Percentiles rank a stretch among this genome's conserved stretches.
These are phyloP conservation scores for Elaeagnus macrophylla DNA, from an alignment of 306 rosid species.

Conservation along the genomic window DNA sequence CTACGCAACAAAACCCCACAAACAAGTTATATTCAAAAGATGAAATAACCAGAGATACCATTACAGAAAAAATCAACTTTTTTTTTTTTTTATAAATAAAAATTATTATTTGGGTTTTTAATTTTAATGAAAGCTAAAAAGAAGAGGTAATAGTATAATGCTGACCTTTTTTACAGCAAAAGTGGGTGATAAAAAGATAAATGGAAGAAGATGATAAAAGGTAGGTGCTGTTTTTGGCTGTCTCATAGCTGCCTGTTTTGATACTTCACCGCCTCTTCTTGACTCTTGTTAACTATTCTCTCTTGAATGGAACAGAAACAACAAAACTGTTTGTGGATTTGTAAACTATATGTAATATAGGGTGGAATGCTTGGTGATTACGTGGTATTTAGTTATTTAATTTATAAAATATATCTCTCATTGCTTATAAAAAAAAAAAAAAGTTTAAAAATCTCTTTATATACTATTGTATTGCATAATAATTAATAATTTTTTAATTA, in stretches of 20 bases:
- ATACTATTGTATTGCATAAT: no score
- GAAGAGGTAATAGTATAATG: conserved; percentile 9
- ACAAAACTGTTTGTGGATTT: no score
- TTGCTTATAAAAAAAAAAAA: no score
- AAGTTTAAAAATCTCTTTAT: no score
- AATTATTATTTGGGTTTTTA: no score
- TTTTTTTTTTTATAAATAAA: not conserved
- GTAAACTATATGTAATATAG: no score
- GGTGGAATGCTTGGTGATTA: no score
- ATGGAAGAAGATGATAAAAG: conserved; percentile 25
- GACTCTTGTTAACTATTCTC: not conserved
- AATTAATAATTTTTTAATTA: no score
- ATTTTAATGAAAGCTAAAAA: conserved; percentile 9
- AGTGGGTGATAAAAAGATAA: conserved; percentile 26
- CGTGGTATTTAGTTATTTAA: no score
- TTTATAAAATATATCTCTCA: no score
- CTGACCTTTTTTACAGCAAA: conserved; percentile 55
- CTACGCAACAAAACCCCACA: conserved; percentile 24
- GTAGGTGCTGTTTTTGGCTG: conserved; percentile 5
- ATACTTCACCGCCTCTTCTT: not conserved
- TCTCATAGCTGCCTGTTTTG: conserved; percentile 30
- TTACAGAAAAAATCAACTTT: not conserved
- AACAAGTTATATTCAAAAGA: conserved; percentile 4
- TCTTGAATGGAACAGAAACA: not conserved
- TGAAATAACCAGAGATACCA: not conserved